Base-by-base conservation (phyloP, 1,139 yeast species). In the Blastobotrys apis region DNA sequence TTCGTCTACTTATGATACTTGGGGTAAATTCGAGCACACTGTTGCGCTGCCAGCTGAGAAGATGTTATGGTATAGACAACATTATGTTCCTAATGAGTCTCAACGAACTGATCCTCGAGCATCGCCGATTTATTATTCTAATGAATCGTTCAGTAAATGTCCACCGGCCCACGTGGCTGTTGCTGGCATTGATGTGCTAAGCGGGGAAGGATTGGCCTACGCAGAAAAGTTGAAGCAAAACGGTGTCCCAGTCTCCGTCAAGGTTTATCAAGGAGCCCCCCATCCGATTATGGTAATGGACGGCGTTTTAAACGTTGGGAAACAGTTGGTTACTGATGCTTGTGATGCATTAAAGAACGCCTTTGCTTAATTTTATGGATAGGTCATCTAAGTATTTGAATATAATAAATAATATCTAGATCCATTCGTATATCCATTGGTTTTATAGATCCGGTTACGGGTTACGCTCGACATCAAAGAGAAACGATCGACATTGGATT, bases 121-220 rank as follows among this genome's bases (percentile, higher is more conserved):
- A 3, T 37, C 42, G n/a, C 45, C 45, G 26, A 37, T 42, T 31
- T 17, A 12, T n/a, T 37, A 37, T 23, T 30, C 38, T n/a, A 39
- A 42, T 10, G 26, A 40, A 6, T 37, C 41, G 3, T 42, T 42
- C 37, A 12, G 23, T 16, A 29, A 33, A 8, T 13, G 5, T n/a
- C 45, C 45, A 3, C 45, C 45, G 17, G 38, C 42, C n/a, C 25
- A 16, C 25, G 8, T 42, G 13, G 20, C 27, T 3, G 37, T 37
- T 5, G 42, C 42, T 19, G 45, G 17, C 5, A 6, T 37, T 8
- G 45, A 42, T 32, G 29, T 42, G 22, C 19, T 42, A 39, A 57
- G 73, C 32, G 62, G 72, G 2, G 77, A 73, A 49, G 75, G 71
- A 2, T 72, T 69, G 51, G 65, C 63, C 1, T 73, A 73, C 49